Conservation (phyloP, 768 basidiomycete genomes). For the Trametes elegans region DNA sequence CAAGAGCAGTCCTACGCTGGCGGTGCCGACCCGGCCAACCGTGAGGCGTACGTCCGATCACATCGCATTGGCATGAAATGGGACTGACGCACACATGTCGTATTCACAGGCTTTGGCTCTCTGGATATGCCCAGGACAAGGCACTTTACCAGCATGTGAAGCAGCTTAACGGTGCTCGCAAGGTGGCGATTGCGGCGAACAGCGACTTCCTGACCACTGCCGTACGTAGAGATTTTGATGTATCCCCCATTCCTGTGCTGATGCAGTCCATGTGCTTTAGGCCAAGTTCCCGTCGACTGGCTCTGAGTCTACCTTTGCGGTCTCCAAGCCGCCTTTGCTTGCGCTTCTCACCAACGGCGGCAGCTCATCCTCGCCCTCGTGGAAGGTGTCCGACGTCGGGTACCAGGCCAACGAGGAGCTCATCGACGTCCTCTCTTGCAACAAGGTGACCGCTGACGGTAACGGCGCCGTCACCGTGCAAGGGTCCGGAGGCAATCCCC, state of each 20-base stretch:
- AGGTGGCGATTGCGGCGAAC: conserved; percentile 44
- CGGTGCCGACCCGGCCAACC: conserved; percentile 44
- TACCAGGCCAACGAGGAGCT: conserved; percentile 42
- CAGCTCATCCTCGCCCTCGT: conserved; percentile 35
- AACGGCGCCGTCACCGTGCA: conserved; percentile 41
- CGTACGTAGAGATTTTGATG: conserved; percentile 30
- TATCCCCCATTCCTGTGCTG: background rate
- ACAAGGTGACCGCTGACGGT: conserved; percentile 32
- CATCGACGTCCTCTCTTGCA: conserved; percentile 55
- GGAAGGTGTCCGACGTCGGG: conserved; percentile 42
- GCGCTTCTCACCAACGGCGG: conserved; percentile 57
- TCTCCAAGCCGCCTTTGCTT: conserved; percentile 57
- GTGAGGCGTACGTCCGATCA: conserved; percentile 43
- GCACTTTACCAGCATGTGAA: conserved; percentile 47
- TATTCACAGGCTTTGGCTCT: conserved; percentile 52
- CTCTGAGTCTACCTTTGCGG: conserved; percentile 39
- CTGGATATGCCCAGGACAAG: conserved; percentile 50
- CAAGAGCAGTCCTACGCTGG: conserved; percentile 52
- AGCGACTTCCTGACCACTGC: conserved; percentile 45
- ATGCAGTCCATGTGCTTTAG: conserved; percentile 26
- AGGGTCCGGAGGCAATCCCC: conserved; percentile 46
- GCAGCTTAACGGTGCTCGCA: conserved; percentile 52
- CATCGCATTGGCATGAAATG: background rate
- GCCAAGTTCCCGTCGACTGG: conserved; percentile 43
- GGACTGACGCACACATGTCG: background rate